Evolutionary conservation across 331 rosid genomes (phyloP).

Genomic region (Acacia concinna): DNA sequence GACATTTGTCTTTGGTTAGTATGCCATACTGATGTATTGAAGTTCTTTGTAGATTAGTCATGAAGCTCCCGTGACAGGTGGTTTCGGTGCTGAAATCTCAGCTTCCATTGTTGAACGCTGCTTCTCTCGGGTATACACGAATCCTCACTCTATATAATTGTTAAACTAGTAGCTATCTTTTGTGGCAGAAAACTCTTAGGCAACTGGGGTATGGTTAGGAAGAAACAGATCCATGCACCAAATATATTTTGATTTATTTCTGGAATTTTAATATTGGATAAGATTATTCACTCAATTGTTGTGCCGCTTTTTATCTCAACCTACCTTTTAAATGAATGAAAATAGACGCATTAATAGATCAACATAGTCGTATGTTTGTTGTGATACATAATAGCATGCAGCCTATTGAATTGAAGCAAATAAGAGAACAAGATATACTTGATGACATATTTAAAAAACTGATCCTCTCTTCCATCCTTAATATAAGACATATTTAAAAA

Average conservation of each 20-base stretch:
- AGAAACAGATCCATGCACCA: neutral
- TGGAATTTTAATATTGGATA: slow-evolving; percentile 1
- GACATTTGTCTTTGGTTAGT: slow-evolving; percentile 14
- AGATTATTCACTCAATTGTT: neutral
- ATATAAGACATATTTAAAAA: no score
- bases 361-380: no score
- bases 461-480: no score
- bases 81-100: slow-evolving; percentile 95
- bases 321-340: neutral
- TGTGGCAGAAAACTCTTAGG: neutral
- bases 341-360: neutral
- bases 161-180: neutral
- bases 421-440: no score
- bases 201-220: neutral
- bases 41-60: slow-evolving; percentile 76
- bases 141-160: neutral
- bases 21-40: slow-evolving; percentile 19
- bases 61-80: slow-evolving; percentile 97
- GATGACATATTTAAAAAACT: no score
- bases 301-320: neutral
- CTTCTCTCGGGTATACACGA: slow-evolving; percentile 78
- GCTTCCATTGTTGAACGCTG: slow-evolving; percentile 91
- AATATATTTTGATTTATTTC: slow-evolving; percentile 7
- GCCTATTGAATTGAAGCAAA: no score
- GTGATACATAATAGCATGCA: no score